Conservation (phyloP, 805 yeast genomes). For the Ogataea henricii region DNA sequence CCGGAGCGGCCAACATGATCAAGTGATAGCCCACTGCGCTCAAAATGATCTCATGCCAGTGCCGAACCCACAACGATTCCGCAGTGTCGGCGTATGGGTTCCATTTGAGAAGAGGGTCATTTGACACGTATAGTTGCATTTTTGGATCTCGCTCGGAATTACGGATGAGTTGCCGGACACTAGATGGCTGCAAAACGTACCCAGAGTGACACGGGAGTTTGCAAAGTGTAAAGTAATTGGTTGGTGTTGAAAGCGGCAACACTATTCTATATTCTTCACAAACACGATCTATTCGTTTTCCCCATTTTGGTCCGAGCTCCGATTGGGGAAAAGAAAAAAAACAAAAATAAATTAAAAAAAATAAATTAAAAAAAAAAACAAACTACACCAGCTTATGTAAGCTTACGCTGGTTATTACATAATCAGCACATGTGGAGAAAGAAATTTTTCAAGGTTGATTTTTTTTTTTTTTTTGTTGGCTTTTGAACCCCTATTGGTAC, state of each 20-base stretch:
- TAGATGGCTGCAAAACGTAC: too few relatives aligned
- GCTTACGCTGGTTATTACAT: too few relatives aligned
- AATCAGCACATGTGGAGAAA: conserved; percentile 1
- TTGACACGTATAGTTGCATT: conserved; percentile 27
- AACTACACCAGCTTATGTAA: too few relatives aligned
- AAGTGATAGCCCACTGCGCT: conserved; percentile 62
- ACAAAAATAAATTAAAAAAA: too few relatives aligned
- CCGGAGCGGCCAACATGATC: conserved; percentile 55
- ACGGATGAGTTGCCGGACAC: too few relatives aligned
- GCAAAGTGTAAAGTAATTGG: too few relatives aligned
- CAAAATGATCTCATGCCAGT: conserved; percentile 72
- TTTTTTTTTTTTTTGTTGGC: conserved; percentile 2
- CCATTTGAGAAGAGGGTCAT: conserved; percentile 46
- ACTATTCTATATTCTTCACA: background rate
- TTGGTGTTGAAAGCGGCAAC: background rate
- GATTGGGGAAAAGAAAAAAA: background rate
- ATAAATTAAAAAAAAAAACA: too few relatives aligned
- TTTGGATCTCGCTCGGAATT: background rate
- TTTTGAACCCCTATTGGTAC: background rate
- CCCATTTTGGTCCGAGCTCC: background rate
- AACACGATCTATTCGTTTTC: background rate
- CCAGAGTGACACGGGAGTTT: too few relatives aligned
- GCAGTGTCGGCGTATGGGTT: conserved; percentile 51
- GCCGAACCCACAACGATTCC: conserved; percentile 46
- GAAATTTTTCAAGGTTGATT: background rate